Percentiles rank a stretch among this genome's conserved stretches.
Evolutionary conservation across 2,329 filamentous ascomycete genomes (phyloP).

Genomic region (Xylaria sp.): DNA sequence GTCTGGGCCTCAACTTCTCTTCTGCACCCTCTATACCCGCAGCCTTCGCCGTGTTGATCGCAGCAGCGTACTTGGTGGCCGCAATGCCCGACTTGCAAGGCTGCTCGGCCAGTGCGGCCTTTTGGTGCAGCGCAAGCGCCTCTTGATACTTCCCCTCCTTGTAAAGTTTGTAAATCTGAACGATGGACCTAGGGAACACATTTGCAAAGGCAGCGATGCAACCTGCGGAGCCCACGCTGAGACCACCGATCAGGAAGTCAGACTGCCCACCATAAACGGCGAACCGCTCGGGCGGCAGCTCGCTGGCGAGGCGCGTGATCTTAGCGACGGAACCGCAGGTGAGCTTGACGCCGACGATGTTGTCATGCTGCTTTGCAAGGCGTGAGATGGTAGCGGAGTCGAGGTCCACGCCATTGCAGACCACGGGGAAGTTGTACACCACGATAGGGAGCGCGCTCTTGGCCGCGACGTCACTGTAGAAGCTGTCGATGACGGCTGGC

Average conservation of each 20-base stretch:
- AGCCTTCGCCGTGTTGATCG: constrained; percentile 65
- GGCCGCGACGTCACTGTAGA: constrained; percentile 67
- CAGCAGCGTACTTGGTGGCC: constrained; percentile 74
- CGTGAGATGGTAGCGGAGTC: constrained; percentile 69
- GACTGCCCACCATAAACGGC: constrained; percentile 77
- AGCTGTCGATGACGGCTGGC: constrained; percentile 65
- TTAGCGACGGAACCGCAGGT: constrained; percentile 72
- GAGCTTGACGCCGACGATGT: constrained; percentile 72
- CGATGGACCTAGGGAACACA: constrained; percentile 66
- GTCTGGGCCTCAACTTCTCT: constrained; percentile 66
- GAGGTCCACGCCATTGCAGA: constrained; percentile 74
- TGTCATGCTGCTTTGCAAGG: constrained; percentile 60
- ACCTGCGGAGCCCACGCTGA: constrained; percentile 67
- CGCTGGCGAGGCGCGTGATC: constrained; percentile 64
- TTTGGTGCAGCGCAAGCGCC: constrained; percentile 68
- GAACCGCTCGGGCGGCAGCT: constrained; percentile 66
- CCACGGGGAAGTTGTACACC: constrained; percentile 75
- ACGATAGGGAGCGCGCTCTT: constrained; percentile 66
- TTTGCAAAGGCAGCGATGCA: constrained; percentile 72
- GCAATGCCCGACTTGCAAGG: constrained; percentile 74
- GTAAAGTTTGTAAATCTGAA: constrained; percentile 70
- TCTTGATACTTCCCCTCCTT: constrained; percentile 65
- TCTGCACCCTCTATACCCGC: constrained; percentile 70
- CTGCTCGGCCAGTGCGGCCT: constrained; percentile 72
- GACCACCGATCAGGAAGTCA: constrained; percentile 73